Evolutionary conservation across 2,329 filamentous ascomycete genomes (phyloP).

Genomic region (Alternaria incomplexa): DNA sequence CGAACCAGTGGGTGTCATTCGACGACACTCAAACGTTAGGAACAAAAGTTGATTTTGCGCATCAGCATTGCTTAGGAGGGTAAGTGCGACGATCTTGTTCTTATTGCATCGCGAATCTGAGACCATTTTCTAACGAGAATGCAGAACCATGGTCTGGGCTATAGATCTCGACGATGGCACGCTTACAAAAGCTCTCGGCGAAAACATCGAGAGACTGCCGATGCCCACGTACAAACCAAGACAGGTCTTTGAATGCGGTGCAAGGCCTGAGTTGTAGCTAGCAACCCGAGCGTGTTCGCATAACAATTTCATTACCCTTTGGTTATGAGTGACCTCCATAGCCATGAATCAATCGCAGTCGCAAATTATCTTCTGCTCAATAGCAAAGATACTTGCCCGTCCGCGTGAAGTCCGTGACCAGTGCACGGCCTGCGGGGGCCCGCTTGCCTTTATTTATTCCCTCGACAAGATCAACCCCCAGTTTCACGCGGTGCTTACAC

Average conservation of each 20-base stretch:
- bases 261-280: not conserved
- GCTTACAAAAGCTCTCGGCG: not conserved
- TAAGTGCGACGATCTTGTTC: not conserved
- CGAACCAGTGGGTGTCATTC: not conserved
- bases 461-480: not conserved
- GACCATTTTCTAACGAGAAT: not conserved
- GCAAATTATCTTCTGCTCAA: accelerated
- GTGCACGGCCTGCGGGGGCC: not conserved
- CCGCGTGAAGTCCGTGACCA: not conserved
- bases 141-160: not conserved
- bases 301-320: accelerated
- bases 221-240: not conserved
- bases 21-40: not conserved
- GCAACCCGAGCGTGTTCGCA: not conserved
- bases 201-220: not conserved
- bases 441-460: not conserved
- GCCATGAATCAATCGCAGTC: not conserved
- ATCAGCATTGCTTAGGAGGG: not conserved
- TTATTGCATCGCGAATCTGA: not conserved
- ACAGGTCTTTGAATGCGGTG: not conserved
- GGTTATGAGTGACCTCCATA: not conserved
- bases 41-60: not conserved
- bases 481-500: not conserved
- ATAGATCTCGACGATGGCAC: not conserved
- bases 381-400: not conserved